Evolutionary conservation across 2,329 filamentous ascomycete genomes (phyloP).

Genomic region (Epichloe baconii): DNA sequence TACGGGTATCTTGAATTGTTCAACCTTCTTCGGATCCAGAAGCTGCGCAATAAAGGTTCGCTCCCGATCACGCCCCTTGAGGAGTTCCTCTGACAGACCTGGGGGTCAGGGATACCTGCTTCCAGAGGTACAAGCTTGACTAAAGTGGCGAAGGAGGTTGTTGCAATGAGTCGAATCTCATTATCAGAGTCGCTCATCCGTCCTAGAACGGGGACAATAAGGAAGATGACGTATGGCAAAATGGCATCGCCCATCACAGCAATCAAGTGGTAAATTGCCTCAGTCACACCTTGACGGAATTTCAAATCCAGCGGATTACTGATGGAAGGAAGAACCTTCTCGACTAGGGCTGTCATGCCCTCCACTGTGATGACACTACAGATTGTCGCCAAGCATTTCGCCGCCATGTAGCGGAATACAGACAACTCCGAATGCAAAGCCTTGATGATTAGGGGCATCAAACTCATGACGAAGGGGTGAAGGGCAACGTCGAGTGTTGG

Average conservation of each 20-base stretch:
- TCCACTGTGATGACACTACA: constrained; percentile 94
- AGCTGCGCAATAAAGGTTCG: constrained; percentile 95
- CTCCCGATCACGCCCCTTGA: constrained; percentile 85
- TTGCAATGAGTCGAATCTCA: constrained; percentile 85
- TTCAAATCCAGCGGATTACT: constrained; percentile 81
- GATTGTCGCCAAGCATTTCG: constrained; percentile 92
- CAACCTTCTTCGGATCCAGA: constrained; percentile 91
- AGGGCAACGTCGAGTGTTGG: constrained; percentile 72
- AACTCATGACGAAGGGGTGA: constrained; percentile 65
- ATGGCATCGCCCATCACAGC: constrained; percentile 97
- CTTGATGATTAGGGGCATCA: constrained; percentile 76
- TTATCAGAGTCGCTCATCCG: constrained; percentile 98
- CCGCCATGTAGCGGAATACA: constrained; percentile 90
- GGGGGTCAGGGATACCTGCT: constrained; percentile 95
- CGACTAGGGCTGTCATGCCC: constrained; percentile 90
- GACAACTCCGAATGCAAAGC: constrained; percentile 80
- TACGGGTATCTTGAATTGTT: constrained; percentile 84
- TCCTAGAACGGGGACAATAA: constrained; percentile 91
- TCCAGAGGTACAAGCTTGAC: constrained; percentile 96
- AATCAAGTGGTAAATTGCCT: constrained; percentile 92
- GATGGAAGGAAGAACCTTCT: constrained; percentile 83
- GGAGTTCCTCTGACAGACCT: constrained; percentile 74
- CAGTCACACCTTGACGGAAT: constrained; percentile 83
- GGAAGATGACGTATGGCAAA: constrained; percentile 94
- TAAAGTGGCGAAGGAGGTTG: constrained; percentile 90